A percentile compares a stretch with the other conserved stretches of the same genome.
phyloP scores from a whole-genome alignment of 2,329 filamentous ascomycete genomes.

The Zymoseptoria crescenta region DNA sequence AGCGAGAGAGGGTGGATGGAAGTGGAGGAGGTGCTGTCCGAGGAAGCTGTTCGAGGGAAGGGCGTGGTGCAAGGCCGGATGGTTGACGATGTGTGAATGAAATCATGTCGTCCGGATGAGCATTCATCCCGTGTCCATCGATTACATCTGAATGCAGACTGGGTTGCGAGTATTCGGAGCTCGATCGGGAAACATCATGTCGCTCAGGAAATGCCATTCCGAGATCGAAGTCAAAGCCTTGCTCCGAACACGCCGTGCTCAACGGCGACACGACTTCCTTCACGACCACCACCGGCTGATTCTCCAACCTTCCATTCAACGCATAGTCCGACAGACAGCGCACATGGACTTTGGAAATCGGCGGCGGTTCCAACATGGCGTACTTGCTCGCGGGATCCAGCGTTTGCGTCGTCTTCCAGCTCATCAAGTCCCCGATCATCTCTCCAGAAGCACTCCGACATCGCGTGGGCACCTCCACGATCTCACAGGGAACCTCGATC shows the following conservation, averaged over 20 bases:
- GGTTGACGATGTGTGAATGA: slow-evolving; percentile 6
- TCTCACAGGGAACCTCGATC: slow-evolving; percentile 68
- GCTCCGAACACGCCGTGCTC: not conserved
- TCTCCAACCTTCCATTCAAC: slow-evolving; percentile 21
- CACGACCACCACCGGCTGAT: slow-evolving; percentile 5
- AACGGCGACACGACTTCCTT: slow-evolving; percentile 8
- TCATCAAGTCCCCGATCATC: slow-evolving; percentile 18
- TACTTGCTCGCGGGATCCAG: slow-evolving; percentile 24
- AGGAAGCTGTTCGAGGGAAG: slow-evolving; percentile 5
- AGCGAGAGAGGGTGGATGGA: not conserved
- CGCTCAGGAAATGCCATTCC: not conserved
- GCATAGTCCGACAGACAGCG: slow-evolving; percentile 26
- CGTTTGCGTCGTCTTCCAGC: slow-evolving; percentile 15
- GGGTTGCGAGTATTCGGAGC: slow-evolving; percentile 9
- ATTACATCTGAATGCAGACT: not conserved
- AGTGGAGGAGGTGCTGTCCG: not conserved
- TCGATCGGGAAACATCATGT: slow-evolving; percentile 2
- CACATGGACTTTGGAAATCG: slow-evolving; percentile 23
- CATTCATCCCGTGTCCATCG: not conserved
- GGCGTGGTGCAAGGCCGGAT: slow-evolving; percentile 6
- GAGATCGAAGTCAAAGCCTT: not conserved
- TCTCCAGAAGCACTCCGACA: slow-evolving; percentile 26
- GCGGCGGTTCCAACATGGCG: slow-evolving; percentile 22
- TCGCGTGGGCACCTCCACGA: slow-evolving; percentile 19
- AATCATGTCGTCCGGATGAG: not conserved